phyloP scores from a whole-genome alignment of 148 eudicot genomes.

The Mesembryanthemum crystallinum region DNA sequence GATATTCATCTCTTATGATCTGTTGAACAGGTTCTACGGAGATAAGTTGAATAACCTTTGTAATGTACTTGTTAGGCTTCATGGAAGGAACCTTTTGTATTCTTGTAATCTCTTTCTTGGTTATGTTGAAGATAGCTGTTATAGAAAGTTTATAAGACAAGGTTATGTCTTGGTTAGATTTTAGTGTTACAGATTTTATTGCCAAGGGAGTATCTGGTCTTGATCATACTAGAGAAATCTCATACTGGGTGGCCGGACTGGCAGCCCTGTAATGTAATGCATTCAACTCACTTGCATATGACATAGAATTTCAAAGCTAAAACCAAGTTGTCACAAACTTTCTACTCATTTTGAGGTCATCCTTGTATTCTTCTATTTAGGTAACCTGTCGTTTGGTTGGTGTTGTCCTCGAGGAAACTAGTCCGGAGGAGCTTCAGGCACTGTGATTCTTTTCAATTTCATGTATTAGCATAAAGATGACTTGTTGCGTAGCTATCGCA shows the following conservation, averaged over 20 bases:
- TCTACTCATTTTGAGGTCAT: background rate
- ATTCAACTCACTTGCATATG: background rate
- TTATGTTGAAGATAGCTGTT: background rate
- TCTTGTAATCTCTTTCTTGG: background rate
- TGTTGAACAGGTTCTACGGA: background rate
- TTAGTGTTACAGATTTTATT: background rate
- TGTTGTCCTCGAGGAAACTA: conserved; percentile 88
- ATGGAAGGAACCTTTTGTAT: background rate
- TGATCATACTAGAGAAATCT: background rate
- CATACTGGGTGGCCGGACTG: background rate
- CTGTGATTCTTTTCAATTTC: background rate
- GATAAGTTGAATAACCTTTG: background rate
- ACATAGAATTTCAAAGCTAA: no score
- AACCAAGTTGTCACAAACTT: background rate
- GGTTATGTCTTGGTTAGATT: background rate
- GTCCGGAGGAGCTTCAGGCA: conserved; percentile 96
- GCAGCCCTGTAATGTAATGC: background rate
- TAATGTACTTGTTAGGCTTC: background rate
- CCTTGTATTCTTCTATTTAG: conserved; percentile 31
- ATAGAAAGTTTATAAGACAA: background rate
- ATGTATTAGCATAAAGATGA: conserved; percentile 13
- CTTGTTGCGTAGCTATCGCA: background rate
- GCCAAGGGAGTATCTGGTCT: background rate
- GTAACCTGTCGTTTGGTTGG: conserved; percentile 91
- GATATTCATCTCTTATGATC: background rate